Evolutionary conservation across 2,329 filamentous ascomycete genomes (phyloP).

Genomic region (Epichloe hybrida): DNA sequence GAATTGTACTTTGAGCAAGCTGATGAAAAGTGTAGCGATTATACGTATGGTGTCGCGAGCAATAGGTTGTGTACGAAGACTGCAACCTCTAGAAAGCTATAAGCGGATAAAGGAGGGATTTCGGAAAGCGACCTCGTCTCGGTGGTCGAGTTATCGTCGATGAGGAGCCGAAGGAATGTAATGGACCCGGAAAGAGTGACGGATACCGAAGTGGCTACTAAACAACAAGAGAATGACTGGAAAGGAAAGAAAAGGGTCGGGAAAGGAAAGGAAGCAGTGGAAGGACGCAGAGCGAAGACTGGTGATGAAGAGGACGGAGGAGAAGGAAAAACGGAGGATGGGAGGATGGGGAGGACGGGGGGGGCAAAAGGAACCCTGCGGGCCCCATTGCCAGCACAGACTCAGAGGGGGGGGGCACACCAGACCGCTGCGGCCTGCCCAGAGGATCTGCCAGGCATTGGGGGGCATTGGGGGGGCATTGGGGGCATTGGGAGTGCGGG

Average conservation of each 20-base stretch:
- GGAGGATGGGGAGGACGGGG: slow-evolving; percentile 18
- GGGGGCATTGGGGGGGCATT: too few species aligned
- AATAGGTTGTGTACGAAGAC: slow-evolving; percentile 5
- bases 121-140: slow-evolving; percentile 6
- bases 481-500: too few species aligned
- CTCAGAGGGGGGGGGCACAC: background rate
- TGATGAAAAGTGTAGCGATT: slow-evolving; percentile 7
- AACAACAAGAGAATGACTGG: slow-evolving; percentile 38
- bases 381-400: background rate
- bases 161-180: slow-evolving; percentile 27
- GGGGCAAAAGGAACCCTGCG: slow-evolving; percentile 10
- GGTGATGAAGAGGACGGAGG: slow-evolving; percentile 20
- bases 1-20: background rate
- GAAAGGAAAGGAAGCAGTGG: slow-evolving; percentile 20
- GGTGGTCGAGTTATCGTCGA: slow-evolving; percentile 9
- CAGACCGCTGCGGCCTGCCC: background rate
- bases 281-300: slow-evolving; percentile 21
- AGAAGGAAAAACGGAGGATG: slow-evolving; percentile 20
- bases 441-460: too few species aligned
- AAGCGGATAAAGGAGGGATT: slow-evolving; percentile 8
- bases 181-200: slow-evolving; percentile 39
- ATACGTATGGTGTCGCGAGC: background rate
- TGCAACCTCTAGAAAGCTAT: slow-evolving; percentile 5
- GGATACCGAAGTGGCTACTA: slow-evolving; percentile 27
- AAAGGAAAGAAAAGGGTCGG: slow-evolving; percentile 29